Evolutionary conservation across 306 rosid species (phyloP).

Genomic region (Echinosophora koreensis): DNA sequence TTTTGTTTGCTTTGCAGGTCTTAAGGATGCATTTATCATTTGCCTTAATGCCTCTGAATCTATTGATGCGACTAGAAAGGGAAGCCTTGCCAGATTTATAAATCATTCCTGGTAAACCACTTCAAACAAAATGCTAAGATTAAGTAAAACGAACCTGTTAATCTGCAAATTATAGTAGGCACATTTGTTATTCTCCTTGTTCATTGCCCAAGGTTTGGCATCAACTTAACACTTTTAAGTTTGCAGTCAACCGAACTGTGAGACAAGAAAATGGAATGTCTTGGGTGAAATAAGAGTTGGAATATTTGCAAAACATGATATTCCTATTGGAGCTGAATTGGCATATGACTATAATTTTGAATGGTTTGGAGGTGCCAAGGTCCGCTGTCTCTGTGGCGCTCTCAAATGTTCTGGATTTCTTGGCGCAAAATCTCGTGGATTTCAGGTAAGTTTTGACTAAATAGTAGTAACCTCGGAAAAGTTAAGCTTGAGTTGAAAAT

Average conservation of each 20-base stretch:
- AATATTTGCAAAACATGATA: slow-evolving; percentile 91
- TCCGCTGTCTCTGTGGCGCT: slow-evolving; percentile 97
- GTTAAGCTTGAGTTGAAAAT: neutral
- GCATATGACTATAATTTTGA: slow-evolving; percentile 95
- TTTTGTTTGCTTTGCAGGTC: slow-evolving; percentile 66
- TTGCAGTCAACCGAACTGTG: slow-evolving; percentile 94
- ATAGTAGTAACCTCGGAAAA: slow-evolving; percentile 9
- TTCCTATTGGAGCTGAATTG: slow-evolving; percentile 83
- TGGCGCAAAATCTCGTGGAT: slow-evolving; percentile 98
- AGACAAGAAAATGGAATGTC: slow-evolving; percentile 97
- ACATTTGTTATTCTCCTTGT: slow-evolving; percentile 37
- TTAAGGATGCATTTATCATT: slow-evolving; percentile 90
- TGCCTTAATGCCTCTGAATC: slow-evolving; percentile 90
- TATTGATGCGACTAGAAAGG: slow-evolving; percentile 94
- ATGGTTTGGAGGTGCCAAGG: slow-evolving; percentile 98
- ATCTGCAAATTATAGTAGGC: slow-evolving; percentile 35
- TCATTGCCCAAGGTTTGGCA: slow-evolving; percentile 48
- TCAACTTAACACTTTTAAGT: slow-evolving; percentile 48
- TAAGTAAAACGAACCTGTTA: slow-evolving; percentile 21
- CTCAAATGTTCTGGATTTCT: slow-evolving; percentile 89
- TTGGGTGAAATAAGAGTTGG: slow-evolving; percentile 97
- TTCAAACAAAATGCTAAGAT: slow-evolving; percentile 39
- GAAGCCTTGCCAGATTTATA: slow-evolving; percentile 93
- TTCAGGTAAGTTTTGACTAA: slow-evolving; percentile 67
- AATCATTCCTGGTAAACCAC: slow-evolving; percentile 93